A percentile compares a stretch with the other conserved stretches of the same genome.
phyloP scores from a whole-genome alignment of 2,329 filamentous ascomycete species.

The Arthrocladium fulminans region DNA sequence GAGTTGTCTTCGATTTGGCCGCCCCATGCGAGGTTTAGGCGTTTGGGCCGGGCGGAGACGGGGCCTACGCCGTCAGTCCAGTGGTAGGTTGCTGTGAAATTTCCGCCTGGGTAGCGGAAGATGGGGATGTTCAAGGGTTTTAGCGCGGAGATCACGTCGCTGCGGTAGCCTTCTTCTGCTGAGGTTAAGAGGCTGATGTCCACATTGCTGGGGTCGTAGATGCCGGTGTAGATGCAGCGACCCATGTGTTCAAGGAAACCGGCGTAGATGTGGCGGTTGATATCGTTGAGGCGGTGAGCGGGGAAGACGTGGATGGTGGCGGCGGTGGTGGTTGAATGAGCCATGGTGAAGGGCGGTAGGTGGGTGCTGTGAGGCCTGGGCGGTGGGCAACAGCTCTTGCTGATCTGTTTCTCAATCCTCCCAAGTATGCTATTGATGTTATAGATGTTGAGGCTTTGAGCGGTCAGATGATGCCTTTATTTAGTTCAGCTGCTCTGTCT shows the following conservation, averaged over 20 bases:
- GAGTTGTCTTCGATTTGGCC: conserved; percentile 61
- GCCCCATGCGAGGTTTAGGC: conserved; percentile 71
- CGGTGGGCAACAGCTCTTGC: too few species aligned
- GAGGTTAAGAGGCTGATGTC: conserved; percentile 49
- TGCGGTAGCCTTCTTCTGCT: conserved; percentile 54
- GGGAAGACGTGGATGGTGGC: conserved; percentile 55
- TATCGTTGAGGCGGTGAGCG: conserved; percentile 57
- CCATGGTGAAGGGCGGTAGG: too few species aligned
- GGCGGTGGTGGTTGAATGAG: conserved; percentile 26
- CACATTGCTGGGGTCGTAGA: conserved; percentile 67
- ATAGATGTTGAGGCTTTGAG: too few species aligned
- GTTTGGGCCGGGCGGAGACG: conserved; percentile 55
- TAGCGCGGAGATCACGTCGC: conserved; percentile 65
- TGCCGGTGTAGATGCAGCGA: conserved; percentile 76
- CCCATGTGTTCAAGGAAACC: conserved; percentile 90
- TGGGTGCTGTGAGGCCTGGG: too few species aligned
- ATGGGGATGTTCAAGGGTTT: conserved; percentile 67
- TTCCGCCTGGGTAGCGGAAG: conserved; percentile 64
- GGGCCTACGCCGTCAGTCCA: conserved; percentile 77
- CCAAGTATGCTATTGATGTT: too few species aligned
- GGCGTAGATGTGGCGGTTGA: conserved; percentile 73
- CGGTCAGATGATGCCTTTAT: too few species aligned
- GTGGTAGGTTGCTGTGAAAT: conserved; percentile 77
- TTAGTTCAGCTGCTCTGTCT: too few species aligned
- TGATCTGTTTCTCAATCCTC: too few species aligned